A percentile compares a stretch with the other conserved stretches of the same genome.
These are phyloP conservation scores for Oryza officinalis DNA, from an alignment of 176 grass and related monocot species.

Conservation along the genomic window DNA sequence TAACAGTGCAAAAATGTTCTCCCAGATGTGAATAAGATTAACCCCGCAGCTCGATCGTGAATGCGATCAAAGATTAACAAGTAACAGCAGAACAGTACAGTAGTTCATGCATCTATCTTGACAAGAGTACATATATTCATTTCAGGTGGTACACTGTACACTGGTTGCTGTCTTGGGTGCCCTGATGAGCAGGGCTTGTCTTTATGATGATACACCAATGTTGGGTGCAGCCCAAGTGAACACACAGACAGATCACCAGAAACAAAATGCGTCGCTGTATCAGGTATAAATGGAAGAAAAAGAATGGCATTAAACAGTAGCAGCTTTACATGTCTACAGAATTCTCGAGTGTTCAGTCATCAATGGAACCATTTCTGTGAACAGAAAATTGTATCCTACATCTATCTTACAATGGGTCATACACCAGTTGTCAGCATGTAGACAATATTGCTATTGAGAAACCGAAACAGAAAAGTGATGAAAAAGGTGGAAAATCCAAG, in stretches of 20 bases:
- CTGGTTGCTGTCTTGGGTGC: not conserved
- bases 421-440: not conserved
- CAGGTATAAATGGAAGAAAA: not conserved
- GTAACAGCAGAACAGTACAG: not conserved
- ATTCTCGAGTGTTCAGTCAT: not conserved
- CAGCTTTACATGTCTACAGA: not conserved
- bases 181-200: not conserved
- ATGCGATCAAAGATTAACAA: slow-evolving; percentile 3
- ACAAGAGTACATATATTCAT: not conserved
- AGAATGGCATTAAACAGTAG: not conserved
- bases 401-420: not conserved
- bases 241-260: not conserved
- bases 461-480: not conserved
- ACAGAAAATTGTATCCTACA: slow-evolving; percentile 1
- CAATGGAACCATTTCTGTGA: not conserved
- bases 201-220: not conserved
- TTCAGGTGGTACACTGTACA: not conserved
- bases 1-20: not conserved
- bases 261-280: not conserved
- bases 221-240: not conserved
- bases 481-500: not conserved
- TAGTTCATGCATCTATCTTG: not conserved
- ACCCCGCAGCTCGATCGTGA: not conserved
- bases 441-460: not conserved
- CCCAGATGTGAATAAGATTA: not conserved